These are phyloP conservation scores for Meyerozyma athensensis DNA, from an alignment of 1,139 yeast species.

Conservation along the genomic window DNA sequence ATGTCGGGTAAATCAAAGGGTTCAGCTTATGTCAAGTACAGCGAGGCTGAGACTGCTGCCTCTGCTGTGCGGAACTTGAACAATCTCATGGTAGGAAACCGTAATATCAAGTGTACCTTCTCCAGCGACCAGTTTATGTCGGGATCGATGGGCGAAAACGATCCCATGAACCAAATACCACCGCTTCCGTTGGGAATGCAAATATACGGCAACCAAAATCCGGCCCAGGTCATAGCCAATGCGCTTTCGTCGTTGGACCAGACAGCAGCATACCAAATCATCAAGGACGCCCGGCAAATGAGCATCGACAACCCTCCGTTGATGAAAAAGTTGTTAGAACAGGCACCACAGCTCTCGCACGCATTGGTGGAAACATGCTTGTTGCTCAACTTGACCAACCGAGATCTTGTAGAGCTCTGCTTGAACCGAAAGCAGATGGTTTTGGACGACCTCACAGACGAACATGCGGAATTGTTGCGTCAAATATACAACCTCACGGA, in stretches of 20 bases:
- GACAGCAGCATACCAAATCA: slow-evolving; percentile 47
- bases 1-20: slow-evolving; percentile 91
- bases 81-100: slow-evolving; percentile 70
- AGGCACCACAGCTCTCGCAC: slow-evolving; percentile 75
- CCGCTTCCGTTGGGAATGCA: slow-evolving; percentile 48
- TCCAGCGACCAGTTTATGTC: slow-evolving; percentile 37
- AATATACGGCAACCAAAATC: slow-evolving; percentile 48
- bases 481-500: slow-evolving; percentile 58
- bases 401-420: slow-evolving; percentile 47
- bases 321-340: slow-evolving; percentile 58
- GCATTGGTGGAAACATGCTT: slow-evolving; percentile 77
- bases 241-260: slow-evolving; percentile 56
- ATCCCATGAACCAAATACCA: slow-evolving; percentile 26
- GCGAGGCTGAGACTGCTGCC: slow-evolving; percentile 74
- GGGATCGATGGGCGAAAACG: slow-evolving; percentile 6
- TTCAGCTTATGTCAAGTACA: slow-evolving; percentile 80
- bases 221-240: slow-evolving; percentile 58
- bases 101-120: slow-evolving; percentile 65
- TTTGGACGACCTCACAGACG: slow-evolving; percentile 42
- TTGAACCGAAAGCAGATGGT: slow-evolving; percentile 30
- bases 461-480: slow-evolving; percentile 48
- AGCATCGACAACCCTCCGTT: slow-evolving; percentile 57
- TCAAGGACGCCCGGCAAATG: slow-evolving; percentile 64
- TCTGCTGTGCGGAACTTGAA: slow-evolving; percentile 88
- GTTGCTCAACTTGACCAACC: slow-evolving; percentile 52